These are phyloP conservation scores for Aspergillus fumigatiaffinis DNA, from an alignment of 2,329 filamentous ascomycete genomes.

Conservation along the genomic window DNA sequence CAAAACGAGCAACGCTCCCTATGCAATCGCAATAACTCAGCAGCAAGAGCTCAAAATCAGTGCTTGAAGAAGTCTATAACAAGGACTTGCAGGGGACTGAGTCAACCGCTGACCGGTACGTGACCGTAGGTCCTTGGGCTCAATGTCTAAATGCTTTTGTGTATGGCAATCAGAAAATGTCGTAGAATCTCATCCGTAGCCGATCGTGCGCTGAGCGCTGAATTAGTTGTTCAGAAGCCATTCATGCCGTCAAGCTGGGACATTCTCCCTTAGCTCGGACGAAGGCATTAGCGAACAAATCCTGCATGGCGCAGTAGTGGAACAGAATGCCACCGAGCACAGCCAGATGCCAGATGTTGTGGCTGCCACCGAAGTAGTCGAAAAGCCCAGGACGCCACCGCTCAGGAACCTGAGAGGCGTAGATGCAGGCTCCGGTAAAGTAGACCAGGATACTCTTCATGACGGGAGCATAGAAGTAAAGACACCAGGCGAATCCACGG, in stretches of 20 bases:
- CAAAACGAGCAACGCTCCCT: slow-evolving; percentile 13
- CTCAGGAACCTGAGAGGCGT: slow-evolving; percentile 89
- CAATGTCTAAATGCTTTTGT: slow-evolving; percentile 1
- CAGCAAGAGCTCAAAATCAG: background rate
- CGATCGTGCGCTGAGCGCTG: background rate
- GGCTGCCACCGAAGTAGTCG: slow-evolving; percentile 90
- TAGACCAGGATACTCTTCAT: slow-evolving; percentile 84
- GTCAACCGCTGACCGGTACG: background rate
- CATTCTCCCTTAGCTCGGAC: slow-evolving; percentile 56
- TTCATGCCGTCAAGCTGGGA: slow-evolving; percentile 26
- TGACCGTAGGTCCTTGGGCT: background rate
- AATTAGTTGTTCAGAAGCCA: background rate
- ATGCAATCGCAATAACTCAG: slow-evolving; percentile 10
- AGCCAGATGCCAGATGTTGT: slow-evolving; percentile 96
- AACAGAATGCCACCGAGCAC: slow-evolving; percentile 95
- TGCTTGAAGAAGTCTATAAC: slow-evolving; percentile 8
- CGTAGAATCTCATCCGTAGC: background rate
- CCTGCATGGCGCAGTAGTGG: slow-evolving; percentile 93
- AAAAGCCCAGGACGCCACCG: slow-evolving; percentile 89
- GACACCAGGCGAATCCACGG: slow-evolving; percentile 74
- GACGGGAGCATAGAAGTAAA: slow-evolving; percentile 84
- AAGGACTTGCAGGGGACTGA: background rate
- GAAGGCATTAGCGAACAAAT: slow-evolving; percentile 81
- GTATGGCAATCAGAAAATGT: slow-evolving; percentile 1
- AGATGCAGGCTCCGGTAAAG: slow-evolving; percentile 75